Base-by-base conservation (phyloP, 176 grass and related monocot species). In the Avena atlantica region DNA sequence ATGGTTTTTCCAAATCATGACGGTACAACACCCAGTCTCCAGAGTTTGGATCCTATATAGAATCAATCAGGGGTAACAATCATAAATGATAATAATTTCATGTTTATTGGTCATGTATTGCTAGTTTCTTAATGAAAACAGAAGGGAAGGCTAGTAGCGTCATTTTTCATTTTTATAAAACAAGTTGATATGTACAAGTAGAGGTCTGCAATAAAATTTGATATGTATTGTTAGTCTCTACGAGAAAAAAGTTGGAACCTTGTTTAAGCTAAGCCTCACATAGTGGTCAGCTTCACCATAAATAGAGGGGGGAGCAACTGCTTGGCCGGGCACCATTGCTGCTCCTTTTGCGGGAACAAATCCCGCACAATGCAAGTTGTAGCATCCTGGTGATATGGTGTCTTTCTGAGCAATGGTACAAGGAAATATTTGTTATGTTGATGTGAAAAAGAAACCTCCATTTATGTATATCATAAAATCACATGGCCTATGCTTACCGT, bases 321-420 rank as follows among this genome's bases (percentile, higher is more conserved):
- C 81, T 88, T 91, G 85, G 10, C 86, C 89, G 12, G 81, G 86
- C 13, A 51, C 8, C 44, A 91, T 48, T 9, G 68, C 12, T 0
- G 80, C 47, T 20, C 64, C 74, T 49, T 47, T 74, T 20, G 85
- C 89, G n/a, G 72, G 70, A 6, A 88, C 81, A 81, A 88, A 91
- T 55, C 89, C 86, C 0, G 10, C 2, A 9, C 89, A 91, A 2
- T 40, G 6, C 10, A 73, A 14, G 70, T 91, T 85, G 57, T 75
- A 88, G 57, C 81, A 91, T 16, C 89, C 86, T 1, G 2, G 15
- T 16, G 73, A 29, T 36, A 5, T n/a, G 5, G n/a, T 72, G 29
- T 76, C 84, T 11, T 53, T 81, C 72, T 80, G 29, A 71, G 63
- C 20, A 70, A 31, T 71, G 9, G 58, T 15, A 14, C 56, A 77